Conservation (phyloP, 1,284 basidiomycete genomes). For the Naganishia cerealis region DNA sequence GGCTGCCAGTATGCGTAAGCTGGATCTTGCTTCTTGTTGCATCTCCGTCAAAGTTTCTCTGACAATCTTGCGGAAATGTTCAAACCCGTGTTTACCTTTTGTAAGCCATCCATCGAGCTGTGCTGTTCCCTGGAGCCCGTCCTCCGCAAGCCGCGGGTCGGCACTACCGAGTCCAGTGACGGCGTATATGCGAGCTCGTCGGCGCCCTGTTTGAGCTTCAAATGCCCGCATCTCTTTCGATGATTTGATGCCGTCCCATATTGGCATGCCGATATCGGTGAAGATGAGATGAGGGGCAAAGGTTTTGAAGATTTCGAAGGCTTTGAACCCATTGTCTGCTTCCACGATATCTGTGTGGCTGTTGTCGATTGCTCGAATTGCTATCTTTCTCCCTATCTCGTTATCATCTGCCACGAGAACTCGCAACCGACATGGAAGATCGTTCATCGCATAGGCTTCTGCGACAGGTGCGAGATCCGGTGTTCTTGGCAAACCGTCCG, state of each 20-base stretch:
- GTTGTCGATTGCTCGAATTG: constrained; percentile 26
- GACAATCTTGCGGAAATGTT: constrained; percentile 35
- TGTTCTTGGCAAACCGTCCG: neutral
- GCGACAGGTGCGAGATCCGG: neutral
- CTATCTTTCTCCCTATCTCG: constrained; percentile 37
- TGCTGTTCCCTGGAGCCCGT: constrained; percentile 11
- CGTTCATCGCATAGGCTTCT: neutral
- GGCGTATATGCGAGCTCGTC: constrained; percentile 37
- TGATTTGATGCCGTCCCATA: constrained; percentile 40
- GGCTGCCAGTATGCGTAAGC: neutral
- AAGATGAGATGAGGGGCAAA: constrained; percentile 40
- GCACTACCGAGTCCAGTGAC: constrained; percentile 42
- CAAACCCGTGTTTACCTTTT: constrained; percentile 40
- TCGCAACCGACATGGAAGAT: constrained; percentile 16
- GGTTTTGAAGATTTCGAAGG: constrained; percentile 35
- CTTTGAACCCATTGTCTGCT: constrained; percentile 39
- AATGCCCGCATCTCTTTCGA: constrained; percentile 38
- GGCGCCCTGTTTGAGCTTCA: constrained; percentile 25
- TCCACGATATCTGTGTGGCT: neutral
- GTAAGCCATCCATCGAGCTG: constrained; percentile 44
- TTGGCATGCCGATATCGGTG: constrained; percentile 44
- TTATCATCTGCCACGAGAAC: constrained; percentile 43
- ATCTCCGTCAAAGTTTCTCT: constrained; percentile 35
- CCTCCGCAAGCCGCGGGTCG: constrained; percentile 36
- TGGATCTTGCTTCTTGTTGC: neutral